phyloP scores from a whole-genome alignment of 2,329 filamentous ascomycete species.

The Aspergillus floridensis region DNA sequence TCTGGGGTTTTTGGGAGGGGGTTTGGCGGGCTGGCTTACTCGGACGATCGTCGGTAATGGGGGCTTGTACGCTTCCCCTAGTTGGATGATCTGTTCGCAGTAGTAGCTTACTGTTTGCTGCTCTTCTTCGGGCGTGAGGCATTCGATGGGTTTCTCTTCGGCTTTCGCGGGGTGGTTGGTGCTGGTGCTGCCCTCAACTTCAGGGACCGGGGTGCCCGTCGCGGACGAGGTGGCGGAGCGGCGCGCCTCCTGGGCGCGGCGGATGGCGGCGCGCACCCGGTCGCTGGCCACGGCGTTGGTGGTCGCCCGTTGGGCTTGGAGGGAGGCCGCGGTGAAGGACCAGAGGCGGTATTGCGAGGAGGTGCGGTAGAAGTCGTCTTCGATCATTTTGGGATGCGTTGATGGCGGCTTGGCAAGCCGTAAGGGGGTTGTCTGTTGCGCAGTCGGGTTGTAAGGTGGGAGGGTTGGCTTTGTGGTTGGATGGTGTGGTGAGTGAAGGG shows the following conservation, averaged over 20 bases:
- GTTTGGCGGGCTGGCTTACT: conserved; percentile 35
- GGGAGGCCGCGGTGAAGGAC: conserved; percentile 77
- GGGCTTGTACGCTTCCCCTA: conserved; percentile 58
- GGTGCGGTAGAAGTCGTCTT: conserved; percentile 86
- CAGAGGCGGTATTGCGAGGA: conserved; percentile 90
- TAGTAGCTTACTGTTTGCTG: conserved; percentile 77
- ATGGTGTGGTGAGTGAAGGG: background rate
- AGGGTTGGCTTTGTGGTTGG: background rate
- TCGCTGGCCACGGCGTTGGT: conserved; percentile 79
- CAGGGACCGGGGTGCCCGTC: conserved; percentile 29
- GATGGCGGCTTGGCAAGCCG: background rate
- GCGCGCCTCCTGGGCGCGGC: conserved; percentile 42
- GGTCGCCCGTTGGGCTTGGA: conserved; percentile 68
- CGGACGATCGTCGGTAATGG: conserved; percentile 59
- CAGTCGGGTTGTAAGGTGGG: background rate
- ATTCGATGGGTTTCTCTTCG: conserved; percentile 60
- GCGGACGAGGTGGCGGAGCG: conserved; percentile 33
- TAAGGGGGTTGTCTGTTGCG: background rate
- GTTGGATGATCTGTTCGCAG: conserved; percentile 58
- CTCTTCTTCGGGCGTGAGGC: conserved; percentile 81
- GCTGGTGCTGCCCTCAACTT: conserved; percentile 28
- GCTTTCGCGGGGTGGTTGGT: conserved; percentile 1
- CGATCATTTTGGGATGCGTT: conserved; percentile 58
- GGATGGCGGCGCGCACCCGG: conserved; percentile 59
- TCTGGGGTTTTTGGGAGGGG: too few relatives aligned